These are phyloP conservation scores for Plasmodium relictum DNA, from an alignment of 169 alveolate species.

Conservation along the genomic window DNA sequence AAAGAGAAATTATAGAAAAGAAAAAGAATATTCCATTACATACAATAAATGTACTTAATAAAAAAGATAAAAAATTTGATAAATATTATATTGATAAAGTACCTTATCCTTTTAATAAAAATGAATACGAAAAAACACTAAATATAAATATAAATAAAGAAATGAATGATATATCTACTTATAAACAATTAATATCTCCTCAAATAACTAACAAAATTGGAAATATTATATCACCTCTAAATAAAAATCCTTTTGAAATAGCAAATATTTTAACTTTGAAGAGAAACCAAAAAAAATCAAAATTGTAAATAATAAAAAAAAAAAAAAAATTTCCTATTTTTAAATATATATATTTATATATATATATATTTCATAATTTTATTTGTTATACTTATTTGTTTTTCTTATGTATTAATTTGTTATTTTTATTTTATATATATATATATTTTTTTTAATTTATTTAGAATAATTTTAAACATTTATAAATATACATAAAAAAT, in stretches of 20 bases:
- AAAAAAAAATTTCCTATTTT: neutral
- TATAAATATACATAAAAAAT: no score
- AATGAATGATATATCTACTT: constrained; percentile 28
- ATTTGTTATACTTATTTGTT: neutral
- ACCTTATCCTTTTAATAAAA: constrained; percentile 40
- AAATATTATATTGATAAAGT: constrained; percentile 45
- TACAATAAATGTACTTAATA: constrained; percentile 24
- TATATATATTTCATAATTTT: neutral
- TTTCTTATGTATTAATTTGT: no score
- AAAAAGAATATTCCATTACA: constrained; percentile 62
- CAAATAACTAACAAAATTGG: constrained; percentile 46
- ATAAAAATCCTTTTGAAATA: constrained; percentile 34
- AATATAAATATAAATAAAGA: constrained; percentile 64
- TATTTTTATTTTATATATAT: no score
- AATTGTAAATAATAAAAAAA: neutral
- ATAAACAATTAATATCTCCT: constrained; percentile 27
- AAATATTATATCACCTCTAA: constrained; percentile 34
- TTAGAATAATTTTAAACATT: no score
- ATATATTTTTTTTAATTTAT: no score
- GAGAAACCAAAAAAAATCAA: constrained; percentile 19
- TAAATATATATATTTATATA: neutral
- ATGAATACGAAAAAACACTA: constrained; percentile 38
- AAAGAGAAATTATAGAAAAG: constrained; percentile 52
- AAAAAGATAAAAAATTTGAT: constrained; percentile 56
- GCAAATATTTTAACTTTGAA: constrained; percentile 39